Percentiles rank a stretch among this genome's conserved stretches.
Conservation (phyloP, 495 filamentous ascomycete species). For the Saxophila tyrrhenica region DNA sequence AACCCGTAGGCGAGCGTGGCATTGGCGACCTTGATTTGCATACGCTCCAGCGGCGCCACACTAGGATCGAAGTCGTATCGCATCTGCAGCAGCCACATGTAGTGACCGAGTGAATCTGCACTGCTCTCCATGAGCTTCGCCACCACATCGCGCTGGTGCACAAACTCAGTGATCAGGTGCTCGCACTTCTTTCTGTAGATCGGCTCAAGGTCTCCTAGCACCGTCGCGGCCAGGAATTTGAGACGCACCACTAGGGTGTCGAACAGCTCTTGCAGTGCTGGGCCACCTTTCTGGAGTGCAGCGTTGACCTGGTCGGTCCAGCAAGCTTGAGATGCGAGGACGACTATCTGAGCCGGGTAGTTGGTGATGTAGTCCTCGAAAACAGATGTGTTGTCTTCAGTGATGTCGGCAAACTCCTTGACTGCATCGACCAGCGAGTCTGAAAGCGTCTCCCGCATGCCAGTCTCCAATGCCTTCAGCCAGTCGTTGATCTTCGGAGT, state of each 20-base stretch:
- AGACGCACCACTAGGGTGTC: conserved; percentile 71
- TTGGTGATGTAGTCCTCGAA: conserved; percentile 66
- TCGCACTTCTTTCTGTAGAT: conserved; percentile 92
- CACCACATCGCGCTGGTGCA: conserved; percentile 89
- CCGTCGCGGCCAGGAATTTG: conserved; percentile 68
- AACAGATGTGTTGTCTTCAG: conserved; percentile 46
- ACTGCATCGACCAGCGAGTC: conserved; percentile 81
- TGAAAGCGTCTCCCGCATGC: conserved; percentile 88
- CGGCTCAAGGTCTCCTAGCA: conserved; percentile 79
- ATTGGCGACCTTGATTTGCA: conserved; percentile 94
- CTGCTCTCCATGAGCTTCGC: conserved; percentile 64
- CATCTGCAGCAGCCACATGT: conserved; percentile 95
- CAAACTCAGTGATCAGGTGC: conserved; percentile 96
- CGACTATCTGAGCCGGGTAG: conserved; percentile 90
- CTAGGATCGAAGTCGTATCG: conserved; percentile 80
- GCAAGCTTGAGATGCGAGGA: conserved; percentile 86
- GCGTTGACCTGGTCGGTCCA: conserved; percentile 81
- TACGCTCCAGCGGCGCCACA: conserved; percentile 67
- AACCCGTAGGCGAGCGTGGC: conserved; percentile 92
- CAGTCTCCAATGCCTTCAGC: conserved; percentile 78
- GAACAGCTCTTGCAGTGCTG: conserved; percentile 52
- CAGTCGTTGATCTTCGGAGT: conserved; percentile 97
- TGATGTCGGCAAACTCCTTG: conserved; percentile 59
- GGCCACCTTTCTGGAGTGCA: conserved; percentile 57
- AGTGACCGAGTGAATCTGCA: conserved; percentile 69